Conservation (phyloP, 441 rosid genomes). For the Populus hybrid region DNA sequence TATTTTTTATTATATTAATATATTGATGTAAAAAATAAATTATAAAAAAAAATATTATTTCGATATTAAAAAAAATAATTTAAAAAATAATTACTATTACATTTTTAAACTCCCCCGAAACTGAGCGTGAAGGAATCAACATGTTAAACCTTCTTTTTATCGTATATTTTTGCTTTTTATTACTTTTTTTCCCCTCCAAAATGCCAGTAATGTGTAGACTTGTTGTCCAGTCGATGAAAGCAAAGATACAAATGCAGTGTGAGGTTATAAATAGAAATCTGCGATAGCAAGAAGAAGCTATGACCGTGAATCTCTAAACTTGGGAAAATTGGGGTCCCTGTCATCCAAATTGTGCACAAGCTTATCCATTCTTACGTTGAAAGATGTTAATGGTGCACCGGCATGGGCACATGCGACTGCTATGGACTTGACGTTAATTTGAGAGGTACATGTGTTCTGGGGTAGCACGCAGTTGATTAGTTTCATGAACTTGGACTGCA, state of each 20-base stretch:
- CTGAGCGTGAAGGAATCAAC: too few relatives aligned
- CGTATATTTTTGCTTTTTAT: too few relatives aligned
- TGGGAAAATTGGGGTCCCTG: conserved; percentile 18
- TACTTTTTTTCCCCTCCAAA: background rate
- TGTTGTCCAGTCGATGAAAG: background rate
- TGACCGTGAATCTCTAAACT: conserved; percentile 7
- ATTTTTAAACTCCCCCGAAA: too few relatives aligned
- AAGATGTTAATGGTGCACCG: conserved; percentile 20
- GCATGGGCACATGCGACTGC: conserved; percentile 20
- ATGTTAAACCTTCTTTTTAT: too few relatives aligned
- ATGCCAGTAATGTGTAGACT: background rate
- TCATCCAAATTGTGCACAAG: conserved; percentile 11
- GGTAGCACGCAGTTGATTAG: too few relatives aligned
- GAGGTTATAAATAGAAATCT: background rate
- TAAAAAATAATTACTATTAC: too few relatives aligned
- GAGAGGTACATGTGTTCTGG: background rate
- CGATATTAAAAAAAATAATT: too few relatives aligned
- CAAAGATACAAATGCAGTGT: background rate
- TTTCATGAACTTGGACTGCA: too few relatives aligned
- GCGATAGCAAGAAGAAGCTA: background rate
- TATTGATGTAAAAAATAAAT: too few relatives aligned
- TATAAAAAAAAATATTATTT: too few relatives aligned
- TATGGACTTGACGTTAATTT: background rate
- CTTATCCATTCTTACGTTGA: background rate
- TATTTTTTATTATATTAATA: too few relatives aligned